A percentile compares a stretch with the other conserved stretches of the same genome.
phyloP scores from a whole-genome alignment of 2,329 filamentous ascomycete genomes.

The Chaetomiaceae sp. region DNA sequence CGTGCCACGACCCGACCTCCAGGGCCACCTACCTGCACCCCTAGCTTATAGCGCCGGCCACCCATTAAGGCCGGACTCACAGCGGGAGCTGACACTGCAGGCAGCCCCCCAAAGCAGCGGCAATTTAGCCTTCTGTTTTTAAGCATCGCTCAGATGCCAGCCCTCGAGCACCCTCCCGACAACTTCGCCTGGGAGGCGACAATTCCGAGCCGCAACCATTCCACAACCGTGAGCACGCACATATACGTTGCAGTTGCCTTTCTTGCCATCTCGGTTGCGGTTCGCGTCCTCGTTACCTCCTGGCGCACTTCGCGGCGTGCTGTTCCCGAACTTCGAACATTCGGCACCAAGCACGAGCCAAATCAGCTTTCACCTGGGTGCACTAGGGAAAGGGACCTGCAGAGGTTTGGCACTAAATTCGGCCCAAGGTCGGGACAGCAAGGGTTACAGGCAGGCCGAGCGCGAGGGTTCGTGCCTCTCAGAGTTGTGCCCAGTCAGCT shows the following conservation, averaged over 20 bases:
- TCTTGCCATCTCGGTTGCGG: slow-evolving; percentile 35
- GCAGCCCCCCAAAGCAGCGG: slow-evolving; percentile 18
- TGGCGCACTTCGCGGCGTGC: not conserved
- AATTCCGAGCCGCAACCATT: slow-evolving; percentile 26
- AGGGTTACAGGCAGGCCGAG: slow-evolving; percentile 7
- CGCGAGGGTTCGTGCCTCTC: slow-evolving; percentile 15
- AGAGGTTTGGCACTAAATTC: slow-evolving; percentile 1
- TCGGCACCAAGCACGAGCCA: slow-evolving; percentile 10
- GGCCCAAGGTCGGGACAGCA: slow-evolving; percentile 1
- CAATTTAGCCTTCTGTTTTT: slow-evolving; percentile 21
- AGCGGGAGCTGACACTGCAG: slow-evolving; percentile 15
- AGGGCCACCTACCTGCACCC: slow-evolving; percentile 16
- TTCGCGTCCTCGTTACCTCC: slow-evolving; percentile 15
- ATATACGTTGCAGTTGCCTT: slow-evolving; percentile 31
- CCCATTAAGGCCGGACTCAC: slow-evolving; percentile 20
- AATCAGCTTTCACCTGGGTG: not conserved
- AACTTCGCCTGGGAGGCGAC: slow-evolving; percentile 30
- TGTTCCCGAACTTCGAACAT: not conserved
- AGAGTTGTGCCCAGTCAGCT: slow-evolving; percentile 12
- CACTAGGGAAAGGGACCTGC: not conserved
- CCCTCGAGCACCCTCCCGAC: slow-evolving; percentile 33
- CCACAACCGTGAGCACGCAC: slow-evolving; percentile 21
- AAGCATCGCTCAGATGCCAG: slow-evolving; percentile 37
- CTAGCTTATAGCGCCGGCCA: slow-evolving; percentile 22
- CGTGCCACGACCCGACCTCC: slow-evolving; percentile 19